Percentiles rank a stretch among this genome's conserved stretches.
These are phyloP conservation scores for Beauveria sp. DNA, from an alignment of 2,329 filamentous ascomycete species.

Conservation along the genomic window DNA sequence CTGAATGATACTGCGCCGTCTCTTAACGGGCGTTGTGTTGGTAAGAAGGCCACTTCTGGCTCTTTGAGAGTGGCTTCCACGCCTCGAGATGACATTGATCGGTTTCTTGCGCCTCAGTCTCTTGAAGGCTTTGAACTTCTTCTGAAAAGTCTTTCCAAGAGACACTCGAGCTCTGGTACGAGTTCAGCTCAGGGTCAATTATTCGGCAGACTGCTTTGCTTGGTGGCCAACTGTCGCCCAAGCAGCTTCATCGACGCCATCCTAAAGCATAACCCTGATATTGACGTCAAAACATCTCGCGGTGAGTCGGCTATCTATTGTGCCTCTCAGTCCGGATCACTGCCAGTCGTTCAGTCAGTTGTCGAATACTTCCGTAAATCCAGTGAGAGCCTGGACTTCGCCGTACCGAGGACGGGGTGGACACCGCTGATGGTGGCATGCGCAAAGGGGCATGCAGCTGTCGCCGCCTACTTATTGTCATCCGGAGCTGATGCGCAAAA, in stretches of 20 bases:
- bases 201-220: conserved; percentile 1
- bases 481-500: conserved; percentile 15
- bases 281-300: not conserved
- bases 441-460: conserved; percentile 18
- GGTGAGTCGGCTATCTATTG: conserved; percentile 19
- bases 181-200: not conserved
- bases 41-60: not conserved
- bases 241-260: not conserved
- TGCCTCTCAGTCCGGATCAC: conserved; percentile 17
- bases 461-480: conserved; percentile 21
- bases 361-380: conserved; percentile 12
- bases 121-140: not conserved
- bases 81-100: not conserved
- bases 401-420: conserved; percentile 21
- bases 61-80: too few species aligned
- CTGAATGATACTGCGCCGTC: not conserved
- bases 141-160: not conserved
- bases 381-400: conserved; percentile 13
- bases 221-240: not conserved
- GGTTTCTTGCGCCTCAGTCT: not conserved
- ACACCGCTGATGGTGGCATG: conserved; percentile 26
- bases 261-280: not conserved
- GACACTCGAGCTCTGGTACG: not conserved
- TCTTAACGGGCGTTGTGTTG: not conserved
- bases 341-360: conserved; percentile 10